A percentile compares a stretch with the other conserved stretches of the same genome.
phyloP scores from a whole-genome alignment of 2,329 filamentous ascomycete species.

The Nigrospora sphaerica region DNA sequence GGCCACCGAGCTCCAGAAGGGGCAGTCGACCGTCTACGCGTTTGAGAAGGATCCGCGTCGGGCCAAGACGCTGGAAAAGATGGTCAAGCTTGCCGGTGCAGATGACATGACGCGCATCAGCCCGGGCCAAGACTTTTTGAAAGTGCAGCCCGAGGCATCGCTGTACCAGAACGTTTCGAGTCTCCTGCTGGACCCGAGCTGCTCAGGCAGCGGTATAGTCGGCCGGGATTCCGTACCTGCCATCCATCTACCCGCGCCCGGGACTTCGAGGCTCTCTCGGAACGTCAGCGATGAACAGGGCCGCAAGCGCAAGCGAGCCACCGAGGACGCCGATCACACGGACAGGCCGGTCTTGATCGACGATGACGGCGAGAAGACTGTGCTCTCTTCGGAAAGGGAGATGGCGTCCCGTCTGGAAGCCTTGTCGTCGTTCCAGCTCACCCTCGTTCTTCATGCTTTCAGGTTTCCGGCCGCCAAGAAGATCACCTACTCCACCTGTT shows the following conservation, averaged over 20 bases:
- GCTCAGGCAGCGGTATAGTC: constrained; percentile 91
- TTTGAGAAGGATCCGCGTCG: constrained; percentile 71
- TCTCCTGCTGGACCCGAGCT: constrained; percentile 85
- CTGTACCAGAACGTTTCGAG: constrained; percentile 67
- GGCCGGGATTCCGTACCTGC: constrained; percentile 73
- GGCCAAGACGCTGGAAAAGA: constrained; percentile 71
- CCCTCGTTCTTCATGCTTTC: constrained; percentile 78
- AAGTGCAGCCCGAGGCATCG: constrained; percentile 56
- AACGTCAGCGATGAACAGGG: constrained; percentile 27
- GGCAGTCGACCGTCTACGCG: constrained; percentile 54
- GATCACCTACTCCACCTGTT: constrained; percentile 93
- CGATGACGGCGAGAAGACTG: constrained; percentile 47
- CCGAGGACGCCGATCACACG: constrained; percentile 20
- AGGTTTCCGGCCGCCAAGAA: constrained; percentile 66
- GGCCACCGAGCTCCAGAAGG: constrained; percentile 24
- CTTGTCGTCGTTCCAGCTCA: constrained; percentile 74
- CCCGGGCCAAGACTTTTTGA: constrained; percentile 74
- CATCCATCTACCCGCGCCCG: constrained; percentile 48
- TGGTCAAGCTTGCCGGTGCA: constrained; percentile 74
- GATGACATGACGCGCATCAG: constrained; percentile 59
- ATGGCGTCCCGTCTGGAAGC: constrained; percentile 60
- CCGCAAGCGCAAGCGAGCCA: constrained; percentile 40
- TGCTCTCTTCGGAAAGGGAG: constrained; percentile 46
- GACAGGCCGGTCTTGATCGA: constrained; percentile 36
- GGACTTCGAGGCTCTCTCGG: constrained; percentile 22